Evolutionary conservation across 2,329 filamentous ascomycete species (phyloP).

Genomic region (Scortechinia acanthostroma): DNA sequence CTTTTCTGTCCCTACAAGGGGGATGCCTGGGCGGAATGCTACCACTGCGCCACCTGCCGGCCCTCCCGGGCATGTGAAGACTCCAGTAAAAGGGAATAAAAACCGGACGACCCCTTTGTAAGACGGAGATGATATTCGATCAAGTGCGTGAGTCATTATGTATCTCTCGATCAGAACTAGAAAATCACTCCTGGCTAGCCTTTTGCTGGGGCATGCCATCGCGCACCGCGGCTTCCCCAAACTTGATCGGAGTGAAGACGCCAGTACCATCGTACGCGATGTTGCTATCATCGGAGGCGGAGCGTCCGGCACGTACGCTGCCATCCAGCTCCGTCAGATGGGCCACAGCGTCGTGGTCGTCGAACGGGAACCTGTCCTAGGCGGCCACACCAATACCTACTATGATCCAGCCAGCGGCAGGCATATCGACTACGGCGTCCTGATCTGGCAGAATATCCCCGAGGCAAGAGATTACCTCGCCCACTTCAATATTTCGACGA

Average conservation of each 20-base stretch:
- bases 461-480: conserved; percentile 32
- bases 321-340: conserved; percentile 24
- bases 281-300: conserved; percentile 30
- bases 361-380: conserved; percentile 26
- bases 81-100: too few species aligned
- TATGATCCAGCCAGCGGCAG: conserved; percentile 20
- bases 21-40: too few species aligned
- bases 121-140: too few species aligned
- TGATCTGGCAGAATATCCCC: conserved; percentile 27
- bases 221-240: too few species aligned
- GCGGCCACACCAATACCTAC: conserved; percentile 40
- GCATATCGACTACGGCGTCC: conserved; percentile 24
- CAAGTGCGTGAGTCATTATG: too few species aligned
- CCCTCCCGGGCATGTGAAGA: too few species aligned
- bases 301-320: conserved; percentile 26
- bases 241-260: conserved; percentile 9
- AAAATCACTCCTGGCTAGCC: too few species aligned
- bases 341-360: conserved; percentile 25
- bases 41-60: too few species aligned
- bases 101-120: too few species aligned
- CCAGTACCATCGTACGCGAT: conserved; percentile 10
- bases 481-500: conserved; percentile 26
- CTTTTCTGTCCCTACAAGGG: too few species aligned
- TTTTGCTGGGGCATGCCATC: too few species aligned
- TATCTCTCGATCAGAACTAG: too few species aligned